Conservation (phyloP, 2,329 filamentous ascomycete genomes). For the Colletotrichum lentis region DNA sequence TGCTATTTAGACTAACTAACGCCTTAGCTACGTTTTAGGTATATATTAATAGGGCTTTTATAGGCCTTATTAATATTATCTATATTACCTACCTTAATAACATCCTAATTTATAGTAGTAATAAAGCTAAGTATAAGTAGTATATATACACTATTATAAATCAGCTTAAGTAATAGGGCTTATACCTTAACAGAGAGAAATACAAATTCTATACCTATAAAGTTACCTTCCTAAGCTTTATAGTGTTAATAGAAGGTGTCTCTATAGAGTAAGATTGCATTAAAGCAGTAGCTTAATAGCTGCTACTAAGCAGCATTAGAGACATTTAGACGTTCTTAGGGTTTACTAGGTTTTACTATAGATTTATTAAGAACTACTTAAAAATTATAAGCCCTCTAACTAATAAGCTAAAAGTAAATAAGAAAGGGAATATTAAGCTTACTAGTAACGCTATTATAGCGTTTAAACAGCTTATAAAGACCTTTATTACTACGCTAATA, state of each 20-base stretch:
- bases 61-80: too few relatives aligned
- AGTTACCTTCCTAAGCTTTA: too few relatives aligned
- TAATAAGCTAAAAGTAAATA: neutral
- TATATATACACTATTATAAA: too few relatives aligned
- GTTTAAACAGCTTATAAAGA: neutral
- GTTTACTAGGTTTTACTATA: neutral
- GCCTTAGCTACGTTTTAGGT: too few relatives aligned
- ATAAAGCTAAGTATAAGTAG: too few relatives aligned
- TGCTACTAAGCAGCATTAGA: neutral
- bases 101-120: too few relatives aligned
- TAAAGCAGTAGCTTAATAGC: neutral
- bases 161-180: neutral
- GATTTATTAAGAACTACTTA: neutral
- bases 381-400: neutral
- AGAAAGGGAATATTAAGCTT: neutral
- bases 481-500: neutral
- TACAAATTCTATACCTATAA: too few relatives aligned
- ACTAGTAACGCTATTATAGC: rapidly evolving
- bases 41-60: too few relatives aligned
- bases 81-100: too few relatives aligned
- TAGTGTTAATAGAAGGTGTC: neutral
- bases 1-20: too few relatives aligned
- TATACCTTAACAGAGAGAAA: too few relatives aligned
- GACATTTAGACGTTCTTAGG: neutral
- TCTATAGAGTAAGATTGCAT: neutral